Percentiles rank a stretch among this genome's conserved stretches.
Evolutionary conservation across 139 green algal genomes (phyloP).

Genomic region (Ulvella scutata): DNA sequence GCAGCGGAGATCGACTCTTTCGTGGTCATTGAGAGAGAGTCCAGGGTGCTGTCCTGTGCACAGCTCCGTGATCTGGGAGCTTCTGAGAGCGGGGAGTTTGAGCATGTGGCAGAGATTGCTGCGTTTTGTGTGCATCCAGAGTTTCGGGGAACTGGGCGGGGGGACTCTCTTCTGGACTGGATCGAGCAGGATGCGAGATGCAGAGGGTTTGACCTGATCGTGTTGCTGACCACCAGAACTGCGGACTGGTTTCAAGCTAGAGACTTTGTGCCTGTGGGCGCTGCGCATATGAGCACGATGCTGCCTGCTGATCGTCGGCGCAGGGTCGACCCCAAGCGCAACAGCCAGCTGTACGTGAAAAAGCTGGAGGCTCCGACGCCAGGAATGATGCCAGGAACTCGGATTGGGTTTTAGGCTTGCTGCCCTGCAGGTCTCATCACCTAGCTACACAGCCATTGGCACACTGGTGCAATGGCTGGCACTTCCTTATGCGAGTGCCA

Average conservation of each 20-base stretch:
- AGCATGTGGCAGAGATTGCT: conserved; percentile 61
- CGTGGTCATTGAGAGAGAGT: conserved; percentile 32
- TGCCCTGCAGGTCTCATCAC: too few species aligned
- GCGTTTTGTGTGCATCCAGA: conserved; percentile 64
- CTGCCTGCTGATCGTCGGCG: conserved; percentile 23
- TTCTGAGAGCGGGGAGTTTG: conserved; percentile 17
- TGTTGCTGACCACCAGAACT: conserved; percentile 65
- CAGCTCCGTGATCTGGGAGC: conserved; percentile 45
- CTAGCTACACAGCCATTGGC: too few species aligned
- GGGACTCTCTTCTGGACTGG: conserved; percentile 75
- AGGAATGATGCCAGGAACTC: background rate
- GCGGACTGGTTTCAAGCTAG: conserved; percentile 69
- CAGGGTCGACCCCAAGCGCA: conserved; percentile 44
- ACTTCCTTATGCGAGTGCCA: too few species aligned
- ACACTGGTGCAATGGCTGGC: too few species aligned
- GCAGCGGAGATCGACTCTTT: background rate
- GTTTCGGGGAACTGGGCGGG: conserved; percentile 59
- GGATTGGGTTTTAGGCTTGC: background rate
- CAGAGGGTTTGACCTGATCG: conserved; percentile 42
- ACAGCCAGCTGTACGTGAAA: conserved; percentile 77
- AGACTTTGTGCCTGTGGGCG: conserved; percentile 7
- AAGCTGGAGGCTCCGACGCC: conserved; percentile 23
- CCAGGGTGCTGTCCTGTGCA: conserved; percentile 61
- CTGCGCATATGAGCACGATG: conserved; percentile 23
- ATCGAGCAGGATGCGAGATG: conserved; percentile 42